These are phyloP conservation scores for Kodamaea anthophila DNA, from an alignment of 1,139 yeast species.

Conservation along the genomic window DNA sequence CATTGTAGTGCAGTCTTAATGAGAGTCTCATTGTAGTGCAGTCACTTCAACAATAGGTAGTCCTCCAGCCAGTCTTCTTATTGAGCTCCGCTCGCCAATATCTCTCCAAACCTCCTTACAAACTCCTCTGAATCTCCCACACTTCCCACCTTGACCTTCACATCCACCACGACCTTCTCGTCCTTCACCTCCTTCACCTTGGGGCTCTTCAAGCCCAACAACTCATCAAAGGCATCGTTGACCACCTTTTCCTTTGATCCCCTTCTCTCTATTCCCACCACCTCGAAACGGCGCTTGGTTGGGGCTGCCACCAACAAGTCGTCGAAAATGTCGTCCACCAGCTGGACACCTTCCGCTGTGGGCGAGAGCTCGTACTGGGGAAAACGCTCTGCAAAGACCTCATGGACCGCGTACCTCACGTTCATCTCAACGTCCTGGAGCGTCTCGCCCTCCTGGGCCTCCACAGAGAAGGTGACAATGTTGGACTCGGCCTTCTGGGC, in stretches of 20 bases:
- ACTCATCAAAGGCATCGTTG: slow-evolving; percentile 33
- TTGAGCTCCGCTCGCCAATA: too few species aligned
- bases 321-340: slow-evolving; percentile 57
- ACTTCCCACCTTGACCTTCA: slow-evolving; percentile 38
- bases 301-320: slow-evolving; percentile 56
- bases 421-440: slow-evolving; percentile 18
- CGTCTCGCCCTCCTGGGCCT: slow-evolving; percentile 5
- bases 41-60: too few species aligned
- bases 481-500: slow-evolving; percentile 7
- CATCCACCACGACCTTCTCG: slow-evolving; percentile 9
- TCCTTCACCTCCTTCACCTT: not conserved
- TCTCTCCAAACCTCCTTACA: slow-evolving; percentile 26
- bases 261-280: slow-evolving; percentile 13
- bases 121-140: slow-evolving; percentile 33
- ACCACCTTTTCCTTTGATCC: not conserved
- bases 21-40: too few species aligned
- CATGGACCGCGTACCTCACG: slow-evolving; percentile 25
- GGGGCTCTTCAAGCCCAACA: slow-evolving; percentile 38
- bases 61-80: too few species aligned
- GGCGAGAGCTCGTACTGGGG: slow-evolving; percentile 45
- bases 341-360: slow-evolving; percentile 16
- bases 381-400: slow-evolving; percentile 38
- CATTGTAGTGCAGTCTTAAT: too few species aligned
- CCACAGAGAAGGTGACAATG: slow-evolving; percentile 6
- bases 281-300: slow-evolving; percentile 51